phyloP scores from a whole-genome alignment of 305 asterid species.

The Solanum chacoense region DNA sequence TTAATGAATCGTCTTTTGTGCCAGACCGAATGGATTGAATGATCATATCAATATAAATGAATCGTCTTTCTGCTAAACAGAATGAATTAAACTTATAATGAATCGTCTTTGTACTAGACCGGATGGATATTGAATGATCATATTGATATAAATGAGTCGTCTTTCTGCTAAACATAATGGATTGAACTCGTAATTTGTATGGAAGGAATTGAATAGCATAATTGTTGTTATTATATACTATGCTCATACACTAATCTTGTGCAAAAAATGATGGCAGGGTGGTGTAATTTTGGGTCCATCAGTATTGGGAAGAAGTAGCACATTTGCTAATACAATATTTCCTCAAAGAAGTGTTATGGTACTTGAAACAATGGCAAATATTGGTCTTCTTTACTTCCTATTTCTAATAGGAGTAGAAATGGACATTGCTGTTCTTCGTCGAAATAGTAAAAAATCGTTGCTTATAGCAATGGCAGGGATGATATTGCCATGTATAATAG shows the following conservation, averaged over 20 bases:
- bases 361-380: slow-evolving; percentile 86
- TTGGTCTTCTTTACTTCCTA: slow-evolving; percentile 77
- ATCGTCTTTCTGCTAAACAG: not conserved
- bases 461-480: slow-evolving; percentile 56
- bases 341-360: slow-evolving; percentile 89
- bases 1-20: not conserved
- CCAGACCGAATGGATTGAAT: not conserved
- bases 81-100: not conserved
- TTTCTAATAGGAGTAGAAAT: slow-evolving; percentile 82
- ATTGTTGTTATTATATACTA: not conserved
- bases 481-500: slow-evolving; percentile 63
- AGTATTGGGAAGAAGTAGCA: slow-evolving; percentile 41
- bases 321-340: slow-evolving; percentile 42
- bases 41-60: not conserved
- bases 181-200: not conserved
- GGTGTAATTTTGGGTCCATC: slow-evolving; percentile 87
- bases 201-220: not conserved
- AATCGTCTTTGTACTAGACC: not conserved
- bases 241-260: not conserved
- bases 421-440: slow-evolving; percentile 62
- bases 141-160: not conserved
- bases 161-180: not conserved
- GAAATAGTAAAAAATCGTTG: slow-evolving; percentile 52
- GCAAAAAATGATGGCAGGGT: slow-evolving; percentile 33
- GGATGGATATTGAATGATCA: not conserved